phyloP scores from a whole-genome alignment of 148 eudicot species.

The Camellia lanceoleosa region DNA sequence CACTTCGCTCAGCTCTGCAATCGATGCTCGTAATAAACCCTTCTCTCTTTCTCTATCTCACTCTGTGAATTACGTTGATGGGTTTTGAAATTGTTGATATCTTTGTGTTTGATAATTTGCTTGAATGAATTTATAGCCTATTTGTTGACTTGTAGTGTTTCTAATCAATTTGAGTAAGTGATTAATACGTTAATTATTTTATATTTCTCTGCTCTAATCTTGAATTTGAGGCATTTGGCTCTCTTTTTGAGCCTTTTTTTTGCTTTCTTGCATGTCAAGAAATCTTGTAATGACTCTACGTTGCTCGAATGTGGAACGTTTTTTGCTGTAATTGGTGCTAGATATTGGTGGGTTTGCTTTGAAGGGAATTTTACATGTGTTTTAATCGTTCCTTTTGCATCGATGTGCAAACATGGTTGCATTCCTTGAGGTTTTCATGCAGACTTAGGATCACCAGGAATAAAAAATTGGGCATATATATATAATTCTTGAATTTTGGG shows the following conservation, averaged over 20 bases:
- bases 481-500: not conserved
- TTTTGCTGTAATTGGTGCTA: conserved; percentile 3
- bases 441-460: not conserved
- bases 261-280: conserved; percentile 21
- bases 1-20: conserved; percentile 34
- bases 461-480: not conserved
- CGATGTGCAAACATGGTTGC: not conserved
- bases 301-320: not conserved
- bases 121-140: not conserved
- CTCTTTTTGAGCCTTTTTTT: not conserved
- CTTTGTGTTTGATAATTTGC: conserved; percentile 2
- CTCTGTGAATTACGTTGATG: not conserved
- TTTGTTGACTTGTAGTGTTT: not conserved
- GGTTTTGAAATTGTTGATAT: not conserved
- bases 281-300: not conserved
- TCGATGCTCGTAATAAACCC: conserved; percentile 30
- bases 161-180: not conserved
- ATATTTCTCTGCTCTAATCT: not conserved
- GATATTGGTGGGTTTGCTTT: not conserved
- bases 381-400: not conserved
- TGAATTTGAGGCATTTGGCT: not conserved
- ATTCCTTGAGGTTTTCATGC: not conserved
- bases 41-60: not conserved
- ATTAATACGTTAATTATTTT: not conserved
- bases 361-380: not conserved